Evolutionary conservation across 371 early-diverging fungal species (phyloP).

Genomic region (Haplosporangium sp.): DNA sequence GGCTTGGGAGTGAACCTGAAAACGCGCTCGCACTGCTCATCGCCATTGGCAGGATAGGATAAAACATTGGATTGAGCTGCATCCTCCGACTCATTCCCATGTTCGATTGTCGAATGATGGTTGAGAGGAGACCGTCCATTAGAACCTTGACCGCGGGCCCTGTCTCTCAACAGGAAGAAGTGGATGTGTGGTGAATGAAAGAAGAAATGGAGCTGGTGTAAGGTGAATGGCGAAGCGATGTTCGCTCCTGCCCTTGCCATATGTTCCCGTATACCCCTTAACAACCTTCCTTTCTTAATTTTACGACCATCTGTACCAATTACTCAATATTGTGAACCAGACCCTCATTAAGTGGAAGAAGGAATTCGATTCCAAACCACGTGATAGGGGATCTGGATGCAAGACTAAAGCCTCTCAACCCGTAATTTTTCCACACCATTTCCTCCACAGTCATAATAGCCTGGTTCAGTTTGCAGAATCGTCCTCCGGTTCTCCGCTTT

Average conservation of each 20-base stretch:
- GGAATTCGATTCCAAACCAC: slow-evolving; percentile 2
- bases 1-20: slow-evolving; percentile 4
- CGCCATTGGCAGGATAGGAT: slow-evolving; percentile 3
- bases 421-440: no score
- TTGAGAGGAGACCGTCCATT: background rate
- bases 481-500: no score
- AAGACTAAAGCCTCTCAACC: no score
- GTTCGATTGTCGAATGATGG: background rate
- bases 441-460: no score
- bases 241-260: background rate
- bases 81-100: background rate
- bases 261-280: no score
- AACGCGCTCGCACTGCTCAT: background rate
- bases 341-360: background rate
- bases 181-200: slow-evolving; percentile 1
- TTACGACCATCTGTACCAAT: no score
- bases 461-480: no score
- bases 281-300: no score
- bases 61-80: slow-evolving; percentile 1
- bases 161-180: background rate
- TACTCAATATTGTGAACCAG: no score
- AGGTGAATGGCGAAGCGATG: background rate
- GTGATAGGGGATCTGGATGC: background rate
- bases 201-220: background rate
- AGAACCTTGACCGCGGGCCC: background rate